phyloP scores from a whole-genome alignment of 768 basidiomycete genomes.

The Psilocybe sp. region DNA sequence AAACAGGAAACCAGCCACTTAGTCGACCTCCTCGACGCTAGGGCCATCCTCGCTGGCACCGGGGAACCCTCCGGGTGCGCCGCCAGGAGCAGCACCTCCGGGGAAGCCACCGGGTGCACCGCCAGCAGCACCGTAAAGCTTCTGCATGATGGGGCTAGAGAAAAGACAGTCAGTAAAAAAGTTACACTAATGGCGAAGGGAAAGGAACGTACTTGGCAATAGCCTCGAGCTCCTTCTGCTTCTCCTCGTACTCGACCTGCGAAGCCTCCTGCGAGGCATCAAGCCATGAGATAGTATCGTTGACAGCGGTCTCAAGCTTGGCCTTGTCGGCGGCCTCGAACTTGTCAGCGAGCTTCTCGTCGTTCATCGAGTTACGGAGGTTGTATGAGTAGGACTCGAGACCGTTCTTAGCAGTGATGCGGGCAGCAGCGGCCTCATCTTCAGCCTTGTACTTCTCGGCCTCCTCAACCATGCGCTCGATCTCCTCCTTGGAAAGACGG shows the following conservation, averaged over 20 bases:
- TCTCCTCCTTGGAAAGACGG: slow-evolving; percentile 95
- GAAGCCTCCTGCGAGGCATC: slow-evolving; percentile 85
- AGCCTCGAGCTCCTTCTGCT: slow-evolving; percentile 89
- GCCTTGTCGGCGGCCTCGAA: slow-evolving; percentile 84
- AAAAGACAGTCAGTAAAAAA: slow-evolving; percentile 5
- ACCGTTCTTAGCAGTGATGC: slow-evolving; percentile 85
- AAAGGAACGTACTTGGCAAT: slow-evolving; percentile 56
- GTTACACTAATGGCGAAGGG: neutral
- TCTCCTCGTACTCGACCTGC: slow-evolving; percentile 91
- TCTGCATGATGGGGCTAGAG: slow-evolving; percentile 55
- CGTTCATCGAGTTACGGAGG: slow-evolving; percentile 83
- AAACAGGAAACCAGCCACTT: slow-evolving; percentile 16
- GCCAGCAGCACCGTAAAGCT: slow-evolving; percentile 74
- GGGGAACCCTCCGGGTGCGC: slow-evolving; percentile 61
- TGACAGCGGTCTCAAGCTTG: slow-evolving; percentile 77
- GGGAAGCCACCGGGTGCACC: slow-evolving; percentile 49
- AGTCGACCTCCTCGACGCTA: slow-evolving; percentile 89
- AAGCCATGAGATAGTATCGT: slow-evolving; percentile 84
- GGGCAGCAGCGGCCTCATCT: slow-evolving; percentile 82
- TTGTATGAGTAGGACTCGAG: slow-evolving; percentile 96
- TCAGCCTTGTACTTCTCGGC: slow-evolving; percentile 94
- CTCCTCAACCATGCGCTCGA: slow-evolving; percentile 95
- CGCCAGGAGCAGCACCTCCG: slow-evolving; percentile 54
- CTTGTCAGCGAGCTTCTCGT: slow-evolving; percentile 85
- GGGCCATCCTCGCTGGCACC: slow-evolving; percentile 80